Conservation (phyloP, 2,329 filamentous ascomycete genomes). For the Trichophaea hybrida region DNA sequence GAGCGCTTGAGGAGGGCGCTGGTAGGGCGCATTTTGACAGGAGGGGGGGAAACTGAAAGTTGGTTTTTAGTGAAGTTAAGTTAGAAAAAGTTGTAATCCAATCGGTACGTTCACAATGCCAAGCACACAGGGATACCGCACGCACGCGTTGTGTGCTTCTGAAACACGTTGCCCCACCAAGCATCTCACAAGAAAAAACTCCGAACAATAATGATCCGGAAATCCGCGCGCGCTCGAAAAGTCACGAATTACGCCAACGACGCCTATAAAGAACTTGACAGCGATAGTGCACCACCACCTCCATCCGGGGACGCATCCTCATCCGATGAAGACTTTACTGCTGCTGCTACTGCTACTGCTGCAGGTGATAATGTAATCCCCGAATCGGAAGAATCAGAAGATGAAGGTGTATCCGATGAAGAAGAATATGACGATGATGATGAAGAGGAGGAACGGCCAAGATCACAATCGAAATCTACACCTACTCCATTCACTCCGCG, state of each 20-base stretch:
- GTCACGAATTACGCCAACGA: conserved; percentile 16
- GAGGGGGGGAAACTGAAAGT: not conserved
- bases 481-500: conserved; percentile 9
- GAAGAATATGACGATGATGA: conserved; percentile 2
- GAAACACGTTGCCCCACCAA: too few relatives aligned
- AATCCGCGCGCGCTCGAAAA: conserved; percentile 12
- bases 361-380: not conserved
- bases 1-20: conserved; percentile 57
- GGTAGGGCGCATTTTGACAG: conserved; percentile 50
- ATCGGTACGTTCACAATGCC: not conserved
- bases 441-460: conserved; percentile 1
- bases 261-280: conserved; percentile 20
- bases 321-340: conserved; percentile 2
- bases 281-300: not conserved
- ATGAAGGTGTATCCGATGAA: not conserved
- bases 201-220: not conserved
- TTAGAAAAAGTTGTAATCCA: not conserved
- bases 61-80: not conserved
- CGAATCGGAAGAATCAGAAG: conserved; percentile 1
- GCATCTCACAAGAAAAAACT: too few relatives aligned
- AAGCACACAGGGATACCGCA: too few relatives aligned
- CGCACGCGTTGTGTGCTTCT: too few relatives aligned
- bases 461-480: not conserved
- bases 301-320: not conserved
- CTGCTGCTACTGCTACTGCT: not conserved